Evolutionary conservation across 2,329 filamentous ascomycete species (phyloP), one percentile per base, ranked within the genome.

Genomic region (Fusarium lateritium): DNA sequence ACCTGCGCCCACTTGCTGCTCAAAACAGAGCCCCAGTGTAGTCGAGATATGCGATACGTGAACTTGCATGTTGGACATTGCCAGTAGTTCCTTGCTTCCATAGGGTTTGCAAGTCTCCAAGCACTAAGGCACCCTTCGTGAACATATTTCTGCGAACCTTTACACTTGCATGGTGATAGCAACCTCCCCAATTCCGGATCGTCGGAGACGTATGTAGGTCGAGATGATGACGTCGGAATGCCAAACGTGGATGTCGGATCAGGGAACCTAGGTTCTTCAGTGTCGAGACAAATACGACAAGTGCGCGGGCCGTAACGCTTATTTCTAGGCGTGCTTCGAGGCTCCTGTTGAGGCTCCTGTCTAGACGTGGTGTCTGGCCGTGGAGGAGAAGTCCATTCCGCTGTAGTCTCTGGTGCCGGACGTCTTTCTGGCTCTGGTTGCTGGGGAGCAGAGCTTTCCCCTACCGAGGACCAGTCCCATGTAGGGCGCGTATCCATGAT

Each of bases 161-260:
- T 97, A 86, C 96, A 99, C 81, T 91, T 90, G 84, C 96, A 99
- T 36, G 96, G 96, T 55, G 92, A 92, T 73, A 98, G 87, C 28
- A 99, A 84, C 51, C 94, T 90, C 39, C 93, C 93, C 31, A 91
- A 86, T 68, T 91, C 86, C 8, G 89, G 85, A 69, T 93, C 92
- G 65, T 92, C 88, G 24, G 93, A 94, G 52, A 90, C 86, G 75
- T 97, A 97, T 21, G 78, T 78, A 9, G 81, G 81, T 26, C 76
- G 75, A 21, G 79, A 77, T 19, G 78, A 70, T n/a, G 69, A 49
- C 56, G 72, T 65, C 70, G 78, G 64, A 73, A 81, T 56, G 59
- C 76, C 71, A 76, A 80, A 66, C 55, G 76, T 67, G 56, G 77
- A 69, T 54, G 79, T 68, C 13, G 73, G 59, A 22, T 76, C 75